A percentile compares a stretch with the other conserved stretches of the same genome.
Evolutionary conservation across 345 rosid species (phyloP).

Genomic region (Raphanus raphanistrum): DNA sequence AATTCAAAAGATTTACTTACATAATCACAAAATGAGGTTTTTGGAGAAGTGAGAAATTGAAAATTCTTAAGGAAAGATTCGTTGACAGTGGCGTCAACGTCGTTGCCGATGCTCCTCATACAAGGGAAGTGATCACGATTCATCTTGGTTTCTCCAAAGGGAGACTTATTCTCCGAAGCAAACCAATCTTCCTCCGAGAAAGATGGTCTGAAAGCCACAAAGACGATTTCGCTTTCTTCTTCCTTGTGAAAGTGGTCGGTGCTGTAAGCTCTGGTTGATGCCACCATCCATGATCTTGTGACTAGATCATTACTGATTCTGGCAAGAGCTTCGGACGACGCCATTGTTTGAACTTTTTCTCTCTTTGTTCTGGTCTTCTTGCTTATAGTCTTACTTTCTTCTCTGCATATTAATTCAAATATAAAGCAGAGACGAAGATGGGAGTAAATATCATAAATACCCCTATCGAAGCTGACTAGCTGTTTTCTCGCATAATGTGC

Average conservation of each 20-base stretch:
- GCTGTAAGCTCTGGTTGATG: constrained; percentile 44
- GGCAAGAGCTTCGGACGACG: constrained; percentile 23
- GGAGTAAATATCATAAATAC: constrained; percentile 9
- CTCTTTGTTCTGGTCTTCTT: constrained; percentile 16
- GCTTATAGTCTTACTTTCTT: constrained; percentile 13
- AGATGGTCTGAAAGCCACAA: constrained; percentile 56
- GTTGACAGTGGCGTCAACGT: constrained; percentile 56
- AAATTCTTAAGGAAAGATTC: constrained; percentile 54
- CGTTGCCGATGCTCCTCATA: constrained; percentile 56
- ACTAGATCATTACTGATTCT: constrained; percentile 44
- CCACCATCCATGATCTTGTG: constrained; percentile 43
- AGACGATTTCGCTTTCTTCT: constrained; percentile 12
- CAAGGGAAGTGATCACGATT: constrained; percentile 49
- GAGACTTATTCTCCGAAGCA: constrained; percentile 3
- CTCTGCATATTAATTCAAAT: neutral
- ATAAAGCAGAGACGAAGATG: too few species aligned
- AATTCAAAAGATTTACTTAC: constrained; percentile 5
- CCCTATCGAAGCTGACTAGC: constrained; percentile 14
- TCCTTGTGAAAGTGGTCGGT: constrained; percentile 32
- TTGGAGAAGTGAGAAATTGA: constrained; percentile 11
- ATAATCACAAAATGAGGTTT: neutral
- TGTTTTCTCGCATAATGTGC: too few species aligned
- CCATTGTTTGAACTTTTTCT: constrained; percentile 13
- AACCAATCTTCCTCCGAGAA: constrained; percentile 49
- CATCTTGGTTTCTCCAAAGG: constrained; percentile 60